Evolutionary conservation across 257 asterid genomes (phyloP), one percentile per base, ranked within the genome.

Genomic region (Cruciata laevipes): DNA sequence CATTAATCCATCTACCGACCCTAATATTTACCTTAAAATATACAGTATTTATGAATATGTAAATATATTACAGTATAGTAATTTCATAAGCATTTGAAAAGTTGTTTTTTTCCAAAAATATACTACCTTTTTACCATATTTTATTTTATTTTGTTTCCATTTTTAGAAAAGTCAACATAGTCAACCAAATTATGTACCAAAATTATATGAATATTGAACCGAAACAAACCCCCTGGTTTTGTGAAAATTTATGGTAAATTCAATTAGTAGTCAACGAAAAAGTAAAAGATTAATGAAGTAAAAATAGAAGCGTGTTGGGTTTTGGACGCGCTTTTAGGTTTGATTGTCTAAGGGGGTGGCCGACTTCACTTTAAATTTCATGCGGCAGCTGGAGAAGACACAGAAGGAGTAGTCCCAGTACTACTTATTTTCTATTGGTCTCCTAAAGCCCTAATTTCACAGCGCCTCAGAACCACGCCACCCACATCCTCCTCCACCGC

Each of bases 391-490:
- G 35, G 68, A 40, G 35, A 27, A 14, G 32, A 44, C 20, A 23
- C 69, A n/a, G 33, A 65, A 47, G 16, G 30, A 35, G 24, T 37
- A 18, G n/a, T 1, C 24, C 38, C 14, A 31, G 16, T 42, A 42
- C 51, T 42, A 42, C 51, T 42, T 42, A 42, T 42, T 42, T 27
- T 40, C 3, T 40, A 38, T 25, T 40, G 18, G 21, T 12, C 38
- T 23, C 53, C 56, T 6, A 12, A 64, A 64, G 68, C 56, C 68
- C 68, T 64, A 64, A 24, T 14, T 32, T 23, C 37, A 21, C 16
- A 59, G 18, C 2, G 44, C 20, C 56, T 40, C 44, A 6, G 16
- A 4, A 27, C 23, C 13, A 38, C 68, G 51, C 68, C 51, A 65
- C 56, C 58, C 57, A 24, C 13, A 14, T 27, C 37, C 69, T 14